These are phyloP conservation scores for Neurospora sp. DNA, from an alignment of 495 filamentous ascomycete genomes.

Conservation along the genomic window DNA sequence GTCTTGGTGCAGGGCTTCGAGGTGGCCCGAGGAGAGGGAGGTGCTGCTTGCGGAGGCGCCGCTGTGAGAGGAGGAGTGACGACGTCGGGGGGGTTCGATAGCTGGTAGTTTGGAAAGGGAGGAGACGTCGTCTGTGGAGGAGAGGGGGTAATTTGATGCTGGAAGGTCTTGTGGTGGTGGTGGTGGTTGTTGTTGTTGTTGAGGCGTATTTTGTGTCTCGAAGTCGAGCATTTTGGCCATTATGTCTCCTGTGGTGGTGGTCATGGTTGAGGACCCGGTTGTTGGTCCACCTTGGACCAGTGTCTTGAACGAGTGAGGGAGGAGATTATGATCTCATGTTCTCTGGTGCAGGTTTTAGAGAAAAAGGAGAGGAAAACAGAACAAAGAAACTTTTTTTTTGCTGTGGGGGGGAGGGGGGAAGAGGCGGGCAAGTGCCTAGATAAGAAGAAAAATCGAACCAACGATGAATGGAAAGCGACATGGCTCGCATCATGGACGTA, in stretches of 20 bases:
- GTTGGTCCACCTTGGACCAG: neutral
- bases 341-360: neutral
- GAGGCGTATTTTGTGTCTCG: neutral
- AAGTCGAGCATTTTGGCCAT: neutral
- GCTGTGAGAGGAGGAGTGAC: neutral
- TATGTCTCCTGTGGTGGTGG: neutral
- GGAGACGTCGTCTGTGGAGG: neutral
- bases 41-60: neutral
- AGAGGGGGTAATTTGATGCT: neutral
- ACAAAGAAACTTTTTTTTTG: neutral
- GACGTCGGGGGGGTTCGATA: neutral
- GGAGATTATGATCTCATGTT: neutral
- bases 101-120: neutral
- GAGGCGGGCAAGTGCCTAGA: neutral
- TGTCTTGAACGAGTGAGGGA: neutral
- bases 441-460: neutral
- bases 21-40: constrained; percentile 11
- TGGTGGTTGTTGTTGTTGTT: neutral
- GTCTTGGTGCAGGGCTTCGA: constrained; percentile 15
- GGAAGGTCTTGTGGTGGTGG: neutral
- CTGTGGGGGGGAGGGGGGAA: neutral
- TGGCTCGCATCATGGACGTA: neutral
- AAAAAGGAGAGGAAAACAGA: neutral
- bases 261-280: neutral
- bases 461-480: neutral